Evolutionary conservation across 2,329 filamentous ascomycete genomes (phyloP), one percentile per base, ranked within the genome.

Genomic region (Cercospora berteroae): DNA sequence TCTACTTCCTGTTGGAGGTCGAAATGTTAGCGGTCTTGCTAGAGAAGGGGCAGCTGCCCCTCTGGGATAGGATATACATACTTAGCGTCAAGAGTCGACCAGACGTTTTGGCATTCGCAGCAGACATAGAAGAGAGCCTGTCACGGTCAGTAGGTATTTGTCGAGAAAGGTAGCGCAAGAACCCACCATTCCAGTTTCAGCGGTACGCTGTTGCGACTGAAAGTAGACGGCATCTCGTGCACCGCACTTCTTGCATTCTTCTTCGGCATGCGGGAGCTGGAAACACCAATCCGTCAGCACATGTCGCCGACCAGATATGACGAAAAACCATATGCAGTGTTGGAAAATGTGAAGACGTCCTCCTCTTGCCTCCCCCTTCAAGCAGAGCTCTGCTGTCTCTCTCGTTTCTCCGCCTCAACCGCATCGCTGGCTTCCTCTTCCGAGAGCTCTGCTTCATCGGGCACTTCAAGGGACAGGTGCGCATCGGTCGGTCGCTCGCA

Each of bases 171-270:
- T 27, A 25, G n/a, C 16, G 18, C 36, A 7, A 25, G 9, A 23
- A 73, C 91, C 85, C 81, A 98, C 95, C 95, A 99, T 99, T 83
- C 95, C 95, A 55, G 95, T 99, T 81, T 98, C 94, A 59, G 93
- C 92, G 74, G 91, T 97, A 81, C 95, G 91, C 83, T 98, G 94
- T 79, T 99, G 95, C 69, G 94, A 97, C 83, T 99, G 95, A 84
- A 99, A 99, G 83, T 97, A 99, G 68, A 99, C 96, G 56, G 94
- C 93, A 82, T 98, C 94, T 74, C 89, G 88, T 80, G 95, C 91
- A 72, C 87, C 86, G 84, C 96, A 99, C 74, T 85, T 86, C 62
- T 93, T 93, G 82, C 95, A 99, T 68, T 86, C 86, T 81, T 91
- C 93, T 79, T 93, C 92, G 75, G 69, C 69, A 52, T 72, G 71